These are phyloP conservation scores for Trichoderma sp. DNA, from an alignment of 2,329 filamentous ascomycete genomes.

Conservation along the genomic window DNA sequence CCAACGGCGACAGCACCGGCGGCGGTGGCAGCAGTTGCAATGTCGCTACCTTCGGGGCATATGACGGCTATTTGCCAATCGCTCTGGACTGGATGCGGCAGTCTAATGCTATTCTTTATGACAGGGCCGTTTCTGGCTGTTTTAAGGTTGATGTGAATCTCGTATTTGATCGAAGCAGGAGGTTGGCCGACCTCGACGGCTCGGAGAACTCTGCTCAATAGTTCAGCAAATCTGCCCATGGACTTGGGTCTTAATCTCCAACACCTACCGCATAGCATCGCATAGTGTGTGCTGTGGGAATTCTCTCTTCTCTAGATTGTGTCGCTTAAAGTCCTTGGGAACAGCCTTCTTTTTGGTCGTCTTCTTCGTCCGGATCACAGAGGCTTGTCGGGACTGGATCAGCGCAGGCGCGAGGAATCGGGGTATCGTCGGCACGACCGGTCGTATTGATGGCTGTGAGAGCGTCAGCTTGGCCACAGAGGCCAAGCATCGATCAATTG, in stretches of 20 bases:
- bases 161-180: slow-evolving; percentile 79
- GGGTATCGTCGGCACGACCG: slow-evolving; percentile 50
- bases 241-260: background rate
- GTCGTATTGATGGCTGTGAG: slow-evolving; percentile 46
- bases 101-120: slow-evolving; percentile 81
- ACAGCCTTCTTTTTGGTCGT: slow-evolving; percentile 60
- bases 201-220: slow-evolving; percentile 73
- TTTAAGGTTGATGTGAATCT: slow-evolving; percentile 79
- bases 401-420: slow-evolving; percentile 54
- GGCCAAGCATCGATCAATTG: slow-evolving; percentile 58
- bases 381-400: slow-evolving; percentile 49
- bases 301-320: slow-evolving; percentile 66
- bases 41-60: slow-evolving; percentile 77
- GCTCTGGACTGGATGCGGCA: slow-evolving; percentile 88
- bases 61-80: slow-evolving; percentile 90
- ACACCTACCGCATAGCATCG: slow-evolving; percentile 82
- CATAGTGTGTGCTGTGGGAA: slow-evolving; percentile 74
- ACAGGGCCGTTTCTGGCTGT: slow-evolving; percentile 85
- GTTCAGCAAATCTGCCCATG: slow-evolving; percentile 15
- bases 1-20: slow-evolving; percentile 84
- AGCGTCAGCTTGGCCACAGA: slow-evolving; percentile 58
- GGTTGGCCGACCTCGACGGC: slow-evolving; percentile 87
- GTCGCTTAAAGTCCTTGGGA: slow-evolving; percentile 69
- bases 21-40: slow-evolving; percentile 72
- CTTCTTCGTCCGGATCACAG: slow-evolving; percentile 54